These are phyloP conservation scores for Pseudogymnoascus sp. DNA, from an alignment of 2,329 filamentous ascomycete species.

Conservation along the genomic window DNA sequence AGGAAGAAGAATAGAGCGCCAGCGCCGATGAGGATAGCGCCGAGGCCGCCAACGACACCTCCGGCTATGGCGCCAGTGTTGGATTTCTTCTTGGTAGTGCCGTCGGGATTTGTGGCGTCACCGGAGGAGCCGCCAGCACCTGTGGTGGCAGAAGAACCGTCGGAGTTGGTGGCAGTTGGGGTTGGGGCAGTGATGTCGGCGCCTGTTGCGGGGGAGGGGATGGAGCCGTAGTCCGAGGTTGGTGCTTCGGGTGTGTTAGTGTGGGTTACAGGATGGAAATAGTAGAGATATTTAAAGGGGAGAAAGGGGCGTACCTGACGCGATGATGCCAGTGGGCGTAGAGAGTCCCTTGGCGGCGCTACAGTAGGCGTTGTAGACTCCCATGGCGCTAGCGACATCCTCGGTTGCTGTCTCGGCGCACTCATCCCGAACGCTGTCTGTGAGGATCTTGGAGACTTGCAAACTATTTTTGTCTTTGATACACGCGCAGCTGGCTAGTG, in stretches of 20 bases:
- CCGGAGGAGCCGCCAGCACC: neutral
- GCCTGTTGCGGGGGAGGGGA: neutral
- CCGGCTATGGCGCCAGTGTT: neutral
- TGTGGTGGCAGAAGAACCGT: neutral
- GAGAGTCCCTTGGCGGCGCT: slow-evolving; percentile 39
- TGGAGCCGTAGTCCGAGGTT: neutral
- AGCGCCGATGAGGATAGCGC: neutral
- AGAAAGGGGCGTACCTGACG: slow-evolving; percentile 29
- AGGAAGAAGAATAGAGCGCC: neutral
- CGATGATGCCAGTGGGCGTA: slow-evolving; percentile 34
- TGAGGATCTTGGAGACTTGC: slow-evolving; percentile 37
- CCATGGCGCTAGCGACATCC: slow-evolving; percentile 40
- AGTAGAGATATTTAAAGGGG: neutral
- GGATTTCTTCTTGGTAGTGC: neutral
- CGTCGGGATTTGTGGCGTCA: neutral
- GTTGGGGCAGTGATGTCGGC: neutral
- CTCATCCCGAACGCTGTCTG: slow-evolving; percentile 36
- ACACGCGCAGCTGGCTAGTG: slow-evolving; percentile 46
- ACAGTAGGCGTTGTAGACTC: slow-evolving; percentile 42
- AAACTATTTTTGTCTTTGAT: slow-evolving; percentile 41
- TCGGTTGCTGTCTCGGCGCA: slow-evolving; percentile 38
- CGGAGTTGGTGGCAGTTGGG: neutral
- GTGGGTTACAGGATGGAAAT: neutral
- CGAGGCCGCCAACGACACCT: neutral
- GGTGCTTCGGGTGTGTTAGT: neutral